phyloP scores from a whole-genome alignment of 352 stramenopile species.

The Pythium oligandrum region DNA sequence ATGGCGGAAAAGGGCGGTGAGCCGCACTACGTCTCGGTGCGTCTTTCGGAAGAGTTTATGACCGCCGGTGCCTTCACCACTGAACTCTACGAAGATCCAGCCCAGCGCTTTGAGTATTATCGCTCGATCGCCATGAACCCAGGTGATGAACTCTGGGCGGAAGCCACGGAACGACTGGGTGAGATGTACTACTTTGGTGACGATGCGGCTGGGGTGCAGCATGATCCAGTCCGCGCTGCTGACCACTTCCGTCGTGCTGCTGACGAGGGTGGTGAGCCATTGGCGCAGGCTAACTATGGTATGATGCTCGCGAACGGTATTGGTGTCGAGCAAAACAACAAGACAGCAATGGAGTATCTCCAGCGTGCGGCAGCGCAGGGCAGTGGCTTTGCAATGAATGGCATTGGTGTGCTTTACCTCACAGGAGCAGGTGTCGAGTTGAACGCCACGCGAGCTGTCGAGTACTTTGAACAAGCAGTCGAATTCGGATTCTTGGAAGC shows the following conservation, averaged over 20 bases:
- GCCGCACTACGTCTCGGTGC: conserved; percentile 28
- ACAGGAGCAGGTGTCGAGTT: conserved; percentile 41
- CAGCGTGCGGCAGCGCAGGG: conserved; percentile 43
- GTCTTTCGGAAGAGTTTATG: conserved; percentile 46
- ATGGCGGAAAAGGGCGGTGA: conserved; percentile 50
- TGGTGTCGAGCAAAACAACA: conserved; percentile 50
- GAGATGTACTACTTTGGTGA: conserved; percentile 77
- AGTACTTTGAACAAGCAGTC: conserved; percentile 58
- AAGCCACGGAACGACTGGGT: conserved; percentile 56
- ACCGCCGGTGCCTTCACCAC: conserved; percentile 17
- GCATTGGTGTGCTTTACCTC: conserved; percentile 61
- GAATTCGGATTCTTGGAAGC: conserved; percentile 53
- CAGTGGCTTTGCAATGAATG: conserved; percentile 59
- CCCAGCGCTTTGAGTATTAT: conserved; percentile 63
- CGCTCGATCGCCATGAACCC: conserved; percentile 51
- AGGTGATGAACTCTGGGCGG: conserved; percentile 48
- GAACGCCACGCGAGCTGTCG: conserved; percentile 54
- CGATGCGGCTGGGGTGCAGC: conserved; percentile 39
- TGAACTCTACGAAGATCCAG: conserved; percentile 33
- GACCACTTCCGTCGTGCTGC: conserved; percentile 67
- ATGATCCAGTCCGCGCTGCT: conserved; percentile 42
- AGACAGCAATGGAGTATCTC: conserved; percentile 60
- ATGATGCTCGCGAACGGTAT: conserved; percentile 70
- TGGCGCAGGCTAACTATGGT: conserved; percentile 65
- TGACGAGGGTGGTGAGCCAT: conserved; percentile 40